These are phyloP conservation scores for Scalesia atractyloides DNA, from an alignment of 129 eudicot species.

Conservation along the genomic window DNA sequence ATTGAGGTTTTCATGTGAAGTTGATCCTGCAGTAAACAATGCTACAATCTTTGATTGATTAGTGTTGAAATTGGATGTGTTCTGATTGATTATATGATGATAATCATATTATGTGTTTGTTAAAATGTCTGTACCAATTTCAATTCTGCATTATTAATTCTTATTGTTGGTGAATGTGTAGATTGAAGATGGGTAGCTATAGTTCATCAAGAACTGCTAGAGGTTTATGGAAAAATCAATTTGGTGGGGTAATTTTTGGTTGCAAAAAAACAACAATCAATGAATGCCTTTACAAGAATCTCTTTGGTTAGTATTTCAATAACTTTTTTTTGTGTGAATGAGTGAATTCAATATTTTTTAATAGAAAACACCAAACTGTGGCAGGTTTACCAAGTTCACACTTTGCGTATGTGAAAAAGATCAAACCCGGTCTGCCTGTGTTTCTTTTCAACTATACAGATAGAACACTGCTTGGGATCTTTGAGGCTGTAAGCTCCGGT, in stretches of 20 bases:
- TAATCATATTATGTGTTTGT: neutral
- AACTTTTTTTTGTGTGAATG: neutral
- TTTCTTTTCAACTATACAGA: constrained; percentile 74
- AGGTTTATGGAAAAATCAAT: constrained; percentile 49
- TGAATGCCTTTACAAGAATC: constrained; percentile 69
- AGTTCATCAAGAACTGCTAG: constrained; percentile 27
- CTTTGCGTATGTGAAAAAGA: constrained; percentile 59
- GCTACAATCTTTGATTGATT: neutral
- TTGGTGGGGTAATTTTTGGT: constrained; percentile 87
- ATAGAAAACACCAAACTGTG: constrained; percentile 20
- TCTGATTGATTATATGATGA: neutral
- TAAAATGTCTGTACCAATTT: too few species aligned
- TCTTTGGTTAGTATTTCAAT: constrained; percentile 66
- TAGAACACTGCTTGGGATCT: constrained; percentile 69
- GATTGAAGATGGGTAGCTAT: constrained; percentile 29
- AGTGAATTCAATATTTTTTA: neutral
- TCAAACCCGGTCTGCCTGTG: constrained; percentile 81
- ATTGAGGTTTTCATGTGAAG: too few species aligned
- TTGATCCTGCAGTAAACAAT: neutral
- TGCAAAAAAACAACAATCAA: constrained; percentile 48
- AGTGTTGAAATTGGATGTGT: neutral
- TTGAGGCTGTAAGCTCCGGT: constrained; percentile 89
- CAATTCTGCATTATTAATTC: too few species aligned
- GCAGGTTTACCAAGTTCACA: constrained; percentile 81
- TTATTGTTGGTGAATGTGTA: neutral